Base-by-base conservation (phyloP, 345 rosid genomes). In the Mangifera indica region DNA sequence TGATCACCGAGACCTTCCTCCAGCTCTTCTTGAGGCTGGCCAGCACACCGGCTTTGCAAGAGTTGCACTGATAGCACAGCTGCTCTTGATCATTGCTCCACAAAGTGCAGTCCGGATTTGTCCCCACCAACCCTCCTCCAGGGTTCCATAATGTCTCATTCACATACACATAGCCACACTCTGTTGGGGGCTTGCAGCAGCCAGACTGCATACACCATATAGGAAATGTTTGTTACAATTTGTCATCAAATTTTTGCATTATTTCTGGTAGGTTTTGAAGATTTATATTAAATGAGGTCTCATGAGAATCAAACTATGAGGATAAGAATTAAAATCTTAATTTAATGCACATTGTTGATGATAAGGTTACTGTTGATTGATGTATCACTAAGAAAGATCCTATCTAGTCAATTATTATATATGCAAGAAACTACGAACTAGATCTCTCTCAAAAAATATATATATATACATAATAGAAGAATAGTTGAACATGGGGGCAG, bases 171-270 rank as follows among this genome's bases (percentile, higher is more conserved):
- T 53, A 93, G 10, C 94, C 94, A 66, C 98, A 95, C 2, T 86
- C 93, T 13, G 91, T 78, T 7, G 97, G 98, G 5, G 98, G 98
- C 85, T 92, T 95, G 84, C 99, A 95, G 78, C 99, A 95, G 66
- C 99, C 96, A 0, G 97, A 92, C 99, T 95, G 70, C 72, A 67
- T 22, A 76, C 17, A 77, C 21, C 55, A 61, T 48, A 62, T 11
- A 26, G 10, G 22, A 60, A 66, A 18, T 32, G 26, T 32, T n/a
- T 26, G 44, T 71, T 26, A 59, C 63, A 5, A 37, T 37, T 37
- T 37, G 5, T 37, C 42, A 37, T 37, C 42, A 63, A 21, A 10
- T 4, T 25, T 21, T 21, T 52, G 29, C 18, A 29, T 37, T 37
- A 66, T 1, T 29, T 51, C 17, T 53, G 7, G 2, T 5, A 32